Percentiles rank a stretch among this genome's conserved stretches.
phyloP scores from a whole-genome alignment of 2,329 filamentous ascomycete species.

The Colletotrichum sp. region DNA sequence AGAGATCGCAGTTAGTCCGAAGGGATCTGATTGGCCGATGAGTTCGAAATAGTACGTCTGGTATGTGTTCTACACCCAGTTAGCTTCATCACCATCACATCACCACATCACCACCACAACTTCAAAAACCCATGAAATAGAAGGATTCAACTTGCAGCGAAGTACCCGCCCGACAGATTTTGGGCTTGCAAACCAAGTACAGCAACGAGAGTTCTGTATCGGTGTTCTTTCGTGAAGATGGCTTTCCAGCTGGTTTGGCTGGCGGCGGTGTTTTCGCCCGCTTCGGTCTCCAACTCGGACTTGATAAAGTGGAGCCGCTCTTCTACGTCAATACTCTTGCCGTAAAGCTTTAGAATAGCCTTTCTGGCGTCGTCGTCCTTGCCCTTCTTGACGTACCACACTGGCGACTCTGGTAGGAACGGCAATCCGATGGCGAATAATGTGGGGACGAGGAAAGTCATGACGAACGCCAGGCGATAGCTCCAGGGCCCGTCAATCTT shows the following conservation, averaged over 20 bases:
- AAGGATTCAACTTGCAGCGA: neutral
- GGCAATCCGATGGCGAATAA: constrained; percentile 28
- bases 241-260: constrained; percentile 33
- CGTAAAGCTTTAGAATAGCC: constrained; percentile 29
- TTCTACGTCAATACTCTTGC: constrained; percentile 24
- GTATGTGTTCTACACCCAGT: constrained; percentile 28
- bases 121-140: neutral
- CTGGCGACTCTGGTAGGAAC: constrained; percentile 31
- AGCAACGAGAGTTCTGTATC: constrained; percentile 27
- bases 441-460: constrained; percentile 31
- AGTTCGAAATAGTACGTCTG: constrained; percentile 35
- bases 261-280: constrained; percentile 26
- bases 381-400: constrained; percentile 33
- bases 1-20: constrained; percentile 32
- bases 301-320: constrained; percentile 28
- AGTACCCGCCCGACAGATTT: constrained; percentile 34
- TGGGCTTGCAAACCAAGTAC: constrained; percentile 30
- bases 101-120: neutral
- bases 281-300: constrained; percentile 28
- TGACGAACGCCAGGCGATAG: constrained; percentile 29
- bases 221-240: constrained; percentile 33
- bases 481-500: constrained; percentile 32
- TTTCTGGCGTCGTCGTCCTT: constrained; percentile 30
- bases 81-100: neutral
- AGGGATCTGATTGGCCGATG: constrained; percentile 32